Evolutionary conservation across 176 grass and related monocot genomes (phyloP).

Genomic region (Paspalum notatum): DNA sequence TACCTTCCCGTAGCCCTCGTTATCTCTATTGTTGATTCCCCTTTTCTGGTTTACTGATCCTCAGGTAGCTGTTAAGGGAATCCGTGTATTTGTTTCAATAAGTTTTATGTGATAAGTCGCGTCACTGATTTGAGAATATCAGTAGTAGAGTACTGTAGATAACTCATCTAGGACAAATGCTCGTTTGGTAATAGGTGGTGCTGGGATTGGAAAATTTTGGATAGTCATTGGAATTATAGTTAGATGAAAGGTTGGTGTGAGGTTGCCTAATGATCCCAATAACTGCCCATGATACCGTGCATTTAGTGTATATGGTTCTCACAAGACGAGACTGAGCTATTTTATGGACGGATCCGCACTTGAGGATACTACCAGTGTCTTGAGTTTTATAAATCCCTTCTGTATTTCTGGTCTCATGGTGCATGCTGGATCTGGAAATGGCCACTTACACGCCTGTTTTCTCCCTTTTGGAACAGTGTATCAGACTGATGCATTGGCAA

Average conservation of each 20-base stretch:
- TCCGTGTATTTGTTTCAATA: slow-evolving; percentile 1
- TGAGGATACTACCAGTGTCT: not conserved
- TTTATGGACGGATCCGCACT: not conserved
- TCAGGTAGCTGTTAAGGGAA: not conserved
- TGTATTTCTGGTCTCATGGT: not conserved
- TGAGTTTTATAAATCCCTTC: not conserved
- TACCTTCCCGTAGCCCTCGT: not conserved
- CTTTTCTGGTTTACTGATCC: slow-evolving; percentile 7
- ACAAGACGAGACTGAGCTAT: not conserved
- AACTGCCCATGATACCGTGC: not conserved
- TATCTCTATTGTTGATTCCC: not conserved
- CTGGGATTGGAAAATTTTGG: not conserved
- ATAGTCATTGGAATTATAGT: not conserved
- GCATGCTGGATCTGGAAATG: slow-evolving; percentile 11
- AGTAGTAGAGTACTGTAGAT: not conserved
- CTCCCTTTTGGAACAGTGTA: not conserved
- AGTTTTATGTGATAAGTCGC: not conserved
- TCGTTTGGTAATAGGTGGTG: not conserved
- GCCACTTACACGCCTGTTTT: not conserved
- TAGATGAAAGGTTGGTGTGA: not conserved
- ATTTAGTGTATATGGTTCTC: not conserved
- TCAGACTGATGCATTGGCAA: not conserved
- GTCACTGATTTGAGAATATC: not conserved
- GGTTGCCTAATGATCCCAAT: not conserved
- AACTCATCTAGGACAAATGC: not conserved